Conservation (phyloP, 2,329 filamentous ascomycete species). For the Alternaria rosae region DNA sequence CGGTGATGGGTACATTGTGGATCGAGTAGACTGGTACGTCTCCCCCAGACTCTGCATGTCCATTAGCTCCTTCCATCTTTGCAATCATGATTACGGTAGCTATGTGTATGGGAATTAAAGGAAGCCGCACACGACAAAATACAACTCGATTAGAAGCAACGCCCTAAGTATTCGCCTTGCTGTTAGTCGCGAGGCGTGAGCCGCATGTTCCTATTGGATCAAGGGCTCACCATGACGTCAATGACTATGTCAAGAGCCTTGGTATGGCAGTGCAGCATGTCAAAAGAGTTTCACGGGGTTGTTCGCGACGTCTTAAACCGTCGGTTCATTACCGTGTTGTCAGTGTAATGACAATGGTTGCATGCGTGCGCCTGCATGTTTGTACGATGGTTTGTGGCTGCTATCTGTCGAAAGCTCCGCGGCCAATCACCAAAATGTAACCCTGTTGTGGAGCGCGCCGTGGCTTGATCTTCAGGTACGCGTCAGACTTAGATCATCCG, state of each 20-base stretch:
- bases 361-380: neutral
- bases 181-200: neutral
- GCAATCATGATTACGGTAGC: constrained; percentile 2
- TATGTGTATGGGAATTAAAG: neutral
- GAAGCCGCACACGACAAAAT: neutral
- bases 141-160: neutral
- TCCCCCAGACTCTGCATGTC: neutral
- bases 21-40: constrained; percentile 15
- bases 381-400: neutral
- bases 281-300: neutral
- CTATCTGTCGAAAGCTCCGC: neutral
- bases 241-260: constrained; percentile 8
- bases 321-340: neutral
- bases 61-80: neutral
- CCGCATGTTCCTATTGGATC: constrained; percentile 13
- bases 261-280: neutral
- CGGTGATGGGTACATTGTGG: constrained; percentile 17
- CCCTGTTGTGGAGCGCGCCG: neutral
- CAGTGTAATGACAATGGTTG: neutral
- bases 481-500: neutral
- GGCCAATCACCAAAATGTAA: constrained; percentile 1
- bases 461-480: constrained; percentile 7
- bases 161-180: neutral
- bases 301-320: neutral
- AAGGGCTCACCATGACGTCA: constrained; percentile 13